These are phyloP conservation scores for Lentinula lateritia DNA, from an alignment of 768 basidiomycete species.

Conservation along the genomic window DNA sequence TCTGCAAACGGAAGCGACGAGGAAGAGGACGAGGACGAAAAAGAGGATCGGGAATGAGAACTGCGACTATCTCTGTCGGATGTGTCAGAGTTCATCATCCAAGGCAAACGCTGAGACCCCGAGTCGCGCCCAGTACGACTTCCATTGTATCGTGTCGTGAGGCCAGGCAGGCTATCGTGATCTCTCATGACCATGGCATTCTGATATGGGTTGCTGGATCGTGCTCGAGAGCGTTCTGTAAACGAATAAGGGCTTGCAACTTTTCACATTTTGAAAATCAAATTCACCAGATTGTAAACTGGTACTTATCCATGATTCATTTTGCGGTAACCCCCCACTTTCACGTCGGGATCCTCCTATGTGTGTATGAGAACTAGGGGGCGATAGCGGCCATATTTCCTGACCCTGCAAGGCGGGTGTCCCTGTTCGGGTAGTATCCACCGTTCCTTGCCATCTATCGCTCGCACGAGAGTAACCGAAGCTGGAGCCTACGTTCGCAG, in stretches of 20 bases:
- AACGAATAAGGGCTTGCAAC: background rate
- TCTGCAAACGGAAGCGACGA: slow-evolving; percentile 9
- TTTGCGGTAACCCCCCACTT: background rate
- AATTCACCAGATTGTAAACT: background rate
- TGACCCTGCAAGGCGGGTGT: background rate
- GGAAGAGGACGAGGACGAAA: slow-evolving; percentile 20
- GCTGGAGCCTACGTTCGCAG: slow-evolving; percentile 7
- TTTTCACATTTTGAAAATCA: background rate
- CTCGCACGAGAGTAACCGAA: background rate
- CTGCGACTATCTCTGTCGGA: slow-evolving; percentile 26
- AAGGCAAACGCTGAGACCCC: slow-evolving; percentile 29
- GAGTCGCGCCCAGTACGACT: slow-evolving; percentile 16
- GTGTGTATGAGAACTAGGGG: background rate
- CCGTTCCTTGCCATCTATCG: slow-evolving; percentile 1
- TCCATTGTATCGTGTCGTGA: slow-evolving; percentile 7
- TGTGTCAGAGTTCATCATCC: slow-evolving; percentile 9
- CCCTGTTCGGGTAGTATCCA: background rate
- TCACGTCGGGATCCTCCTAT: slow-evolving; percentile 2
- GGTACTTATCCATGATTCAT: background rate
- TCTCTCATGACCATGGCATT: slow-evolving; percentile 11
- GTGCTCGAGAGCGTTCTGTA: slow-evolving; percentile 29
- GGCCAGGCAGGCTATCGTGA: slow-evolving; percentile 5
- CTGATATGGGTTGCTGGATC: slow-evolving; percentile 31
- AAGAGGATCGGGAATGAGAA: slow-evolving; percentile 23
- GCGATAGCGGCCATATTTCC: slow-evolving; percentile 2